Evolutionary conservation across 2,329 filamentous ascomycete genomes (phyloP), one percentile per base, ranked within the genome.

Genomic region (Apiospora koreana): DNA sequence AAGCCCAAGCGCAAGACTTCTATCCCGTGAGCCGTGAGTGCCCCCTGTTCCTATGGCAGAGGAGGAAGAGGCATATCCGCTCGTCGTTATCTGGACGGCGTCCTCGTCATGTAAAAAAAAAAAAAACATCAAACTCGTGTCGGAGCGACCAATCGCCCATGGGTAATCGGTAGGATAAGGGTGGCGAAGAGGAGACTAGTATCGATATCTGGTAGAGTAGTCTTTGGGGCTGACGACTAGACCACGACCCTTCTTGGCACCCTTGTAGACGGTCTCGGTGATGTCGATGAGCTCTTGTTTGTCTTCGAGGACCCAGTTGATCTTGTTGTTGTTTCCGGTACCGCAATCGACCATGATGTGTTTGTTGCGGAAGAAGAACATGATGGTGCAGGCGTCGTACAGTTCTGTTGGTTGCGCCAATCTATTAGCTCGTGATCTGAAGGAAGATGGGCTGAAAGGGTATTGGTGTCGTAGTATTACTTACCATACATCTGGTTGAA

Each of bases 281-380:
- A 99, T 99, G 83, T 99, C 96, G 78, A 99, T 97, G 77, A 99
- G 86, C 84, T 99, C 96, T 81, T 98, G 95, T 84, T 99, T 98
- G 79, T 99, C 95, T 83, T 98, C 95, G 68, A 97, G 86, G 65
- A 97, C 94, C 92, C 94, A 97, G 80, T 98, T 98, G 75, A 98
- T 86, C 82, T 98, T 98, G 82, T 99, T 99, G 83, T 99, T 99
- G 84, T 99, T 97, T 74, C 96, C 96, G 1, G 96, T 99, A 65
- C 95, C 95, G 76, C 98, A 94, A 88, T 98, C 95, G 81, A 93
- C 94, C 93, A 97, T 97, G 90, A 98, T 98, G 83, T 98, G 94
- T 81, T 99, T 99, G 81, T 99, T 99, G 72, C 95, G 90, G 86
- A 95, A 97, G 87, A 97, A 97, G 83, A 94, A 97, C 93, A 98